Evolutionary conservation across 139 green algal genomes (phyloP), one percentile per base, ranked within the genome.

Genomic region (Coelastrella sp.): DNA sequence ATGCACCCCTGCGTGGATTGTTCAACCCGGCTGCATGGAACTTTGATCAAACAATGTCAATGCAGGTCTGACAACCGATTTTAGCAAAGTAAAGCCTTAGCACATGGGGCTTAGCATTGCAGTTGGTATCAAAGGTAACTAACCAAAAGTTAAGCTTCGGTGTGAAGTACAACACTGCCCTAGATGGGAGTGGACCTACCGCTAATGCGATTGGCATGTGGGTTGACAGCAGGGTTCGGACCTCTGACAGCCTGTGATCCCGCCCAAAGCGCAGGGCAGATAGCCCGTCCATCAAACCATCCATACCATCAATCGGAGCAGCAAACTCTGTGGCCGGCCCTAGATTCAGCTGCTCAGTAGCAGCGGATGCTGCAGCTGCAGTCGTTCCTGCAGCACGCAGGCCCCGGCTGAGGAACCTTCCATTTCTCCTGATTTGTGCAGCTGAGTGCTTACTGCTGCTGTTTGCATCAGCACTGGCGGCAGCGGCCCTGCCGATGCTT

Each of bases 181-280:
- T 49, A 49, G 35, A 49, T 49, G 35, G 35, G 8, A 15, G 7
- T 14, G 8, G 4, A 70, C 83, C 70, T 73, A 89, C 60, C 17
- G 22, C 22, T 17, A 92, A n/a, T 19, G 70, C 57, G 57, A 91
- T 82, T 7, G 88, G 83, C 84, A 24, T 66, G 17, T 56, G 87
- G 4, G 72, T 85, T 61, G 68, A 70, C 63, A 96, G 91, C 17
- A 94, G 91, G 4, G 22, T 22, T 17, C 78, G 70, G 66, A 97
- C 93, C 85, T 98, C 95, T 8, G 90, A 35, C 79, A 99, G 93
- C 20, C 97, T 94, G 7, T 94, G 85, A 92, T 99, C 97, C 8
- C 92, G 76, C 0, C 90, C 91, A 87, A 99, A 99, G 12, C 96
- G 93, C 89, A 98, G 78, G 6, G 15, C 25, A 7, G 27, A 49